A percentile compares a stretch with the other conserved stretches of the same genome.
These are phyloP conservation scores for Fusarium sublunatum DNA, from an alignment of 2,329 filamentous ascomycete genomes.

Conservation along the genomic window DNA sequence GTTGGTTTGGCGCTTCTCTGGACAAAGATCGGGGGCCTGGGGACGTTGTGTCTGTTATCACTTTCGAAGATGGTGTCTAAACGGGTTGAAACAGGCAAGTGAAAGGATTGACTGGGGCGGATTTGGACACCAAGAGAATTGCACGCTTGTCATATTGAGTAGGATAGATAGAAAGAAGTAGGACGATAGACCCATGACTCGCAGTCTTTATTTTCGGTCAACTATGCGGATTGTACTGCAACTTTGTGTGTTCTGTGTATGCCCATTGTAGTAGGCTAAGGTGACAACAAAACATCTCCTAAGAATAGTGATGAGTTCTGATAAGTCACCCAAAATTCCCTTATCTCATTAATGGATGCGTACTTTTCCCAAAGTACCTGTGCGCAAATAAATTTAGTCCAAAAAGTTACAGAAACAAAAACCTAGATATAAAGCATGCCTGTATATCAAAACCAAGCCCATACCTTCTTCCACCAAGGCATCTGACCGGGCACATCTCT, in stretches of 20 bases:
- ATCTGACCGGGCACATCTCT: constrained; percentile 44
- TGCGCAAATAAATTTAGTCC: not conserved
- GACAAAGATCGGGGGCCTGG: not conserved
- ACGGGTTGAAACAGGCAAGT: not conserved
- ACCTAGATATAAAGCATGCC: not conserved
- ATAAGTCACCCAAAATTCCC: too few relatives aligned
- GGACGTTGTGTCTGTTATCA: constrained; percentile 10
- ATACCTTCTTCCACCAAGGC: constrained; percentile 58
- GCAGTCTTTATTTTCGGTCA: not conserved
- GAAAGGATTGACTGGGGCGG: not conserved
- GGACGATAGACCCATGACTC: not conserved
- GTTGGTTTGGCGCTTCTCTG: constrained; percentile 1
- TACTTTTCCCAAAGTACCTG: too few relatives aligned
- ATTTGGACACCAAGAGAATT: not conserved
- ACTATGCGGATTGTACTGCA: too few relatives aligned
- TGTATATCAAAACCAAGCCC: constrained; percentile 54
- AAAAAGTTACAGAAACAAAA: not conserved
- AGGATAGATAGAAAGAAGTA: not conserved
- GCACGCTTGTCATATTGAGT: not conserved
- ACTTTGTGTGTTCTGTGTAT: too few relatives aligned
- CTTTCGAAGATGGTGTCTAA: not conserved
- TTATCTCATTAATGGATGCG: too few relatives aligned
- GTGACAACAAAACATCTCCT: too few relatives aligned
- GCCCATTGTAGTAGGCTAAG: too few relatives aligned
- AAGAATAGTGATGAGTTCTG: too few relatives aligned